Base-by-base conservation (phyloP, 306 rosid species). In the Quercus ilex region DNA sequence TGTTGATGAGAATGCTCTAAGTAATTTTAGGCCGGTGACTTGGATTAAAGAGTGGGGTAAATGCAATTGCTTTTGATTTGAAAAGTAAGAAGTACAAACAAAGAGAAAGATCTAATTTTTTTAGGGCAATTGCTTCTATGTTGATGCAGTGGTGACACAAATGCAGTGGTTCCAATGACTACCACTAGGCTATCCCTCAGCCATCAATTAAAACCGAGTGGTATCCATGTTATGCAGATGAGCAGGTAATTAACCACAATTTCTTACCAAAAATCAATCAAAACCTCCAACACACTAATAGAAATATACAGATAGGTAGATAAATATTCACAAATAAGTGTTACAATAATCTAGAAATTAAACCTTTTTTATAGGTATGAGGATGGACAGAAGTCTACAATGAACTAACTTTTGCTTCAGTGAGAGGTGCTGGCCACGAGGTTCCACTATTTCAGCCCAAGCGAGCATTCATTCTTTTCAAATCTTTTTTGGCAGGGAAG, bases 111-210 rank as follows among this genome's bases (percentile, higher is more conserved):
- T 41, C 46, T 41, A 41, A 41, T 41, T 41, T 41, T 7, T 8
- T 8, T 2, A 8, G 8, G 46, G 46, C 11, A 41, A 41, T 41
- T 41, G 46, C 46, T 41, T 41, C 46, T 41, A 7, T 41, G 46
- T 41, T 63, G 30, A 38, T 85, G 84, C 89, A 93, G 91, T 10
- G 94, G 97, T 52, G 97, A 93, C 85, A 91, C 94, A 69, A 93
- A 93, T 87, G 90, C 98, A 38, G 91, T 89, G 25, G 93, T 90
- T 83, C 98, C 98, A n/a, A 94, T 93, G 70, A 93, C 98, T 8
- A 94, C 92, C 71, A 93, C 94, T 0, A 83, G 89, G 81, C 91
- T 91, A 64, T 83, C 98, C 53, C 89, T 93, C 9, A 87, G 55
- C 81, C 93, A 91, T 84, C 89, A 31, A 74, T 82, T 58, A 88